These are phyloP conservation scores for Tephrocybe sp. DNA, from an alignment of 768 basidiomycete genomes.

Conservation along the genomic window DNA sequence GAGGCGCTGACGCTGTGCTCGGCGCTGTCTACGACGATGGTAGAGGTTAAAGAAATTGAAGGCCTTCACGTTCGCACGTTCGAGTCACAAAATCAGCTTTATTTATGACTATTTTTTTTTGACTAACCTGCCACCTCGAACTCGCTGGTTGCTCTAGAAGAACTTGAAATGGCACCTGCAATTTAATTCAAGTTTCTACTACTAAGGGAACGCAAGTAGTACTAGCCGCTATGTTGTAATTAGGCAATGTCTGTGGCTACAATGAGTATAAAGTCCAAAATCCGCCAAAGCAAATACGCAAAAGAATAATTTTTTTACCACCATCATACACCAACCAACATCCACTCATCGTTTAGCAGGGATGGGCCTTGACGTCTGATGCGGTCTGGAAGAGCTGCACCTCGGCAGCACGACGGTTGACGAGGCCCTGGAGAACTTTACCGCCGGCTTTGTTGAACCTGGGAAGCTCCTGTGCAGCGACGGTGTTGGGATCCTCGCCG, in stretches of 20 bases:
- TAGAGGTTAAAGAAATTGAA: conserved; percentile 8
- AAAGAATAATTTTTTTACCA: background rate
- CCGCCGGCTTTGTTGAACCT: conserved; percentile 28
- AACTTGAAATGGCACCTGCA: background rate
- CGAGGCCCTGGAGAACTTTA: conserved; percentile 23
- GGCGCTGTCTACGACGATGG: conserved; percentile 13
- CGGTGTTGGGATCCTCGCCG: conserved; percentile 28
- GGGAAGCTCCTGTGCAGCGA: conserved; percentile 25
- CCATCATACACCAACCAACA: background rate
- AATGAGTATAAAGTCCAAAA: background rate
- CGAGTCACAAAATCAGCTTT: too few relatives aligned
- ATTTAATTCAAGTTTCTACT: background rate
- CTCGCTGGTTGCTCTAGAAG: too few relatives aligned
- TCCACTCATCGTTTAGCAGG: conserved; percentile 14
- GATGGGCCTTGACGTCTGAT: conserved; percentile 24
- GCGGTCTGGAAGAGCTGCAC: conserved; percentile 27
- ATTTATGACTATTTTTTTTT: too few relatives aligned
- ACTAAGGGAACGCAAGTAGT: background rate
- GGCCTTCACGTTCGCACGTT: too few relatives aligned
- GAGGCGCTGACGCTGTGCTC: conserved; percentile 15
- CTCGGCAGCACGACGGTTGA: conserved; percentile 24
- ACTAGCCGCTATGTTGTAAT: background rate
- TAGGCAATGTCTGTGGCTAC: background rate
- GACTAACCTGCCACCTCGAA: background rate
- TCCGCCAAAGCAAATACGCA: background rate